These are phyloP conservation scores for Phytophthora quininea DNA, from an alignment of 352 stramenopile species.

Conservation along the genomic window DNA sequence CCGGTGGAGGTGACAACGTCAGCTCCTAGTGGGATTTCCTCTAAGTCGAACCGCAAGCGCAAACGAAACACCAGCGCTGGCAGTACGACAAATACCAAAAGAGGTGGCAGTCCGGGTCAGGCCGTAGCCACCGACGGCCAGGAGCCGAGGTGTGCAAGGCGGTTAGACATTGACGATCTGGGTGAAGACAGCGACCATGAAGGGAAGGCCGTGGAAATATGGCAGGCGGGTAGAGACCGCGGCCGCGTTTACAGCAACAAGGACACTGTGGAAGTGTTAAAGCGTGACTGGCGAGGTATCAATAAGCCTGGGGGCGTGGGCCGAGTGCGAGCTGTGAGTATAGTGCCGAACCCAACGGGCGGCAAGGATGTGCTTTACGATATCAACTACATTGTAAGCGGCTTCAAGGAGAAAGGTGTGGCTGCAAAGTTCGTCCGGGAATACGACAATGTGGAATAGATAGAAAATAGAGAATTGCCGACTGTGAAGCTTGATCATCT, in stretches of 20 bases:
- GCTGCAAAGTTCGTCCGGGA: slow-evolving; percentile 58
- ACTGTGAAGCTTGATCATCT: neutral
- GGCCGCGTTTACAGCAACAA: slow-evolving; percentile 51
- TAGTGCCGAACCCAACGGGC: slow-evolving; percentile 14
- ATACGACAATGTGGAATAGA: slow-evolving; percentile 38
- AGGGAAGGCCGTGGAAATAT: slow-evolving; percentile 18
- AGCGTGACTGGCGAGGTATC: slow-evolving; percentile 57
- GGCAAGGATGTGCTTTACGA: slow-evolving; percentile 58
- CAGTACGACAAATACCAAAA: slow-evolving; percentile 17
- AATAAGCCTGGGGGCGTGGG: slow-evolving; percentile 81
- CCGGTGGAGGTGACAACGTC: slow-evolving; percentile 22
- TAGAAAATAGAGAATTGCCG: neutral
- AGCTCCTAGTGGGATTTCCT: slow-evolving; percentile 33
- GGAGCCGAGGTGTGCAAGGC: slow-evolving; percentile 39
- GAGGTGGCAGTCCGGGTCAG: slow-evolving; percentile 16
- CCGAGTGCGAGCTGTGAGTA: slow-evolving; percentile 54
- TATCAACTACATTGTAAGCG: slow-evolving; percentile 65
- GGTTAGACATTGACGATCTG: slow-evolving; percentile 55
- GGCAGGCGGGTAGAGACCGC: slow-evolving; percentile 22
- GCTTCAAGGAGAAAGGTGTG: slow-evolving; percentile 62
- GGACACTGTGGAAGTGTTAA: slow-evolving; percentile 59
- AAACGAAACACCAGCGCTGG: slow-evolving; percentile 39
- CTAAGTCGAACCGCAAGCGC: slow-evolving; percentile 54
- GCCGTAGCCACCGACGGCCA: slow-evolving; percentile 20
- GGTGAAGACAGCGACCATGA: slow-evolving; percentile 42